A percentile compares a stretch with the other conserved stretches of the same genome.
These are phyloP conservation scores for Benincasa hispida DNA, from an alignment of 306 rosid species.

Conservation along the genomic window DNA sequence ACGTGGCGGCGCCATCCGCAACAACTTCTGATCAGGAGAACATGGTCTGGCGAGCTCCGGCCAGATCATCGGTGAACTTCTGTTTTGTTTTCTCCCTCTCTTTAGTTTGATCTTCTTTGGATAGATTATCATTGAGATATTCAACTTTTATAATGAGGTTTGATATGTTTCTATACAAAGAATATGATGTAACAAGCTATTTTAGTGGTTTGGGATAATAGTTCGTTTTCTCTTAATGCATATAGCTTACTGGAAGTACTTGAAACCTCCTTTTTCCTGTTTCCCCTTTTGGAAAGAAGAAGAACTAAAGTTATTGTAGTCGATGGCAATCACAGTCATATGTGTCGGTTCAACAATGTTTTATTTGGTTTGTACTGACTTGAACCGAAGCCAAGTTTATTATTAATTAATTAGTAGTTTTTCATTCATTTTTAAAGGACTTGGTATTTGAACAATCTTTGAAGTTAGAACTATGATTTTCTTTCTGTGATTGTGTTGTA, in stretches of 20 bases:
- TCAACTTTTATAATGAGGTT: not conserved
- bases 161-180: not conserved
- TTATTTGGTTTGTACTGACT: not conserved
- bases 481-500: not conserved
- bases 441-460: not conserved
- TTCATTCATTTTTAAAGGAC: not conserved
- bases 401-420: not conserved
- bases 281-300: not conserved
- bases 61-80: conserved; percentile 47
- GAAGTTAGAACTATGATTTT: not conserved
- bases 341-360: no score
- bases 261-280: not conserved
- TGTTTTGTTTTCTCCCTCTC: not conserved
- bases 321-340: not conserved
- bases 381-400: not conserved
- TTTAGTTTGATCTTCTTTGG: not conserved
- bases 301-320: not conserved
- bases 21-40: conserved; percentile 55
- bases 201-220: not conserved
- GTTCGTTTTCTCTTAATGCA: not conserved
- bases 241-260: not conserved
- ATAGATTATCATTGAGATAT: not conserved
- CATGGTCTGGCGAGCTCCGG: conserved; percentile 49
- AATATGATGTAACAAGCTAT: not conserved
- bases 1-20: conserved; percentile 39